Base-by-base conservation (phyloP, 1,139 yeast species). In the Wickerhamomyces sp. region DNA sequence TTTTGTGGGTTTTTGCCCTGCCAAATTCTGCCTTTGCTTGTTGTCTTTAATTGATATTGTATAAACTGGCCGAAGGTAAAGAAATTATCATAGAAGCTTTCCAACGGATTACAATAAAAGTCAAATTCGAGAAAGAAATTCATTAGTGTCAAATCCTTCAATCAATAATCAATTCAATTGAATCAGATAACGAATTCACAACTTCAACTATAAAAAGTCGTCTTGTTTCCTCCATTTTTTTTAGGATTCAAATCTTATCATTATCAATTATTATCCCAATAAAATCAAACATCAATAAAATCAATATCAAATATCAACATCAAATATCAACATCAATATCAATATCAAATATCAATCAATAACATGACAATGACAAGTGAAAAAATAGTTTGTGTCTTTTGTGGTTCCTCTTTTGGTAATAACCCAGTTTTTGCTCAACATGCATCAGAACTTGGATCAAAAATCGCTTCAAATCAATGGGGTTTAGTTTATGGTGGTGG, bases 401-500 rank as follows among this genome's bases (percentile, higher is more conserved):
- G 96, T 62, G 96, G 96, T 27, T 85, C 95, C 3, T 78, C 91
- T 7, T 75, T 79, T 49, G 96, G 96, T 14, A 75, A 66, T 44
- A 72, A 76, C 46, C 69, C 74, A 5, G 58, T 61, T 6, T 86
- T 66, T 59, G 71, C 81, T 14, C 71, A 69, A 6, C 71, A 71
- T 33, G 94, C 95, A 2, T 59, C 68, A 18, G 63, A 71, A 32
- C 69, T 89, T 39, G 96, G 95, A 23, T 56, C 69, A 43, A 59
- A 73, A 29, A 64, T 89, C 51, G 86, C 89, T 18, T 59, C 66
- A 30, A 71, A 72, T 48, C 72, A 76, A 47, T 85, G 89, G 82
- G 90, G 90, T 4, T 69, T 89, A 42, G 95, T 89, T 9, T 89
- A 89, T 59, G 96, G 96, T 32, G 97, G 96, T 38, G 96, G 96